Evolutionary conservation across 768 basidiomycete species (phyloP).

Genomic region (Auricularia auricula-judae): DNA sequence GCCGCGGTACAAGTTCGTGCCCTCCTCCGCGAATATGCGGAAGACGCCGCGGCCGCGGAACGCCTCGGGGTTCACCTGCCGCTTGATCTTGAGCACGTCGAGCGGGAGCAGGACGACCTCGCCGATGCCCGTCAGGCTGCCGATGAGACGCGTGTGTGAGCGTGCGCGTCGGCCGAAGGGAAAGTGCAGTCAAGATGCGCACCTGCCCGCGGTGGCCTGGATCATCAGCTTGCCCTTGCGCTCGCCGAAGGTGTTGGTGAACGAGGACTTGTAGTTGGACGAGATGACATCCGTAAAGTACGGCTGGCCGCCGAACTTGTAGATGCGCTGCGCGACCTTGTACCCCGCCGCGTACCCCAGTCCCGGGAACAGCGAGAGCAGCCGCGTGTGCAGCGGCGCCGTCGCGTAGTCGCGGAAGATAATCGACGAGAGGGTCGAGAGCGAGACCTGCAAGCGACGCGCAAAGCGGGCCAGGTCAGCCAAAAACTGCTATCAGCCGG

Average conservation of each 20-base stretch:
- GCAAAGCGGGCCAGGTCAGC: background rate
- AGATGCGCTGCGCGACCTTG: constrained; percentile 87
- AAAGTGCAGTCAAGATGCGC: constrained; percentile 11
- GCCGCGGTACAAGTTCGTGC: constrained; percentile 84
- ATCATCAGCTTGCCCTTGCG: constrained; percentile 93
- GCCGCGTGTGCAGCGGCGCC: constrained; percentile 52
- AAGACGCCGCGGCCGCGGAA: constrained; percentile 89
- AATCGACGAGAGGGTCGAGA: constrained; percentile 49
- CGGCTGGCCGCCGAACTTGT: constrained; percentile 98
- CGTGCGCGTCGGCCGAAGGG: constrained; percentile 1
- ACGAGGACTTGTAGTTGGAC: constrained; percentile 68
- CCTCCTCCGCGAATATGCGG: constrained; percentile 86
- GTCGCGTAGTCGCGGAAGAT: constrained; percentile 80
- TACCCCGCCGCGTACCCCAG: constrained; percentile 98
- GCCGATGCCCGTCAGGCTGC: constrained; percentile 66
- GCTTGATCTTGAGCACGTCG: constrained; percentile 96
- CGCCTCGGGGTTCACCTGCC: constrained; percentile 96
- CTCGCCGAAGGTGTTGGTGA: constrained; percentile 81
- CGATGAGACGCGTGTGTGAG: no score
- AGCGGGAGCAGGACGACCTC: constrained; percentile 97
- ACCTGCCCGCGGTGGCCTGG: constrained; percentile 93
- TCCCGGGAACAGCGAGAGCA: constrained; percentile 93
- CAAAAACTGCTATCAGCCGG: background rate
- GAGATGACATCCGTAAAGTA: constrained; percentile 91
- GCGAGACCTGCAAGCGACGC: constrained; percentile 19